Conservation (phyloP, 2,329 filamentous ascomycete species). For the Colletotrichum somersetense region DNA sequence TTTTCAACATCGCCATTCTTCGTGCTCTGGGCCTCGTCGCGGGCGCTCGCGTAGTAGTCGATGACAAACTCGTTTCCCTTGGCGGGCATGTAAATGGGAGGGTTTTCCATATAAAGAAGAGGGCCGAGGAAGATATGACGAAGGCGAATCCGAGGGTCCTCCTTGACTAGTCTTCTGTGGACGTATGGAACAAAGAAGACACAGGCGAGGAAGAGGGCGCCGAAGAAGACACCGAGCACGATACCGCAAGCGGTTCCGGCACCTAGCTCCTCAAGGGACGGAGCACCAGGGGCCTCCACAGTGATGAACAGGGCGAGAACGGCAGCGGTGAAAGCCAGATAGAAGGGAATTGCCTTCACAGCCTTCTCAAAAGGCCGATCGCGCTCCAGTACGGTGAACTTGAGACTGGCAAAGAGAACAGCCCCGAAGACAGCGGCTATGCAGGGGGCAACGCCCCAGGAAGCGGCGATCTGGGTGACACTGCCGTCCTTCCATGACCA, state of each 20-base stretch:
- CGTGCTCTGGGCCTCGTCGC: conserved; percentile 13
- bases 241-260: conserved; percentile 48
- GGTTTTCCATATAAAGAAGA: conserved; percentile 48
- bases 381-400: conserved; percentile 41
- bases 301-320: conserved; percentile 45
- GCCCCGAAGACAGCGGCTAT: conserved; percentile 43
- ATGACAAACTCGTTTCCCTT: conserved; percentile 46
- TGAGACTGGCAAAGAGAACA: conserved; percentile 41
- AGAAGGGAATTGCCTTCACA: conserved; percentile 44
- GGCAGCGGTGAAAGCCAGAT: conserved; percentile 45
- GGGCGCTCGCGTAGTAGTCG: conserved; percentile 46
- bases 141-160: conserved; percentile 50
- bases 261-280: conserved; percentile 50
- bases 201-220: conserved; percentile 48
- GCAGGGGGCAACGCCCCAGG: conserved; percentile 43
- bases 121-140: conserved; percentile 54
- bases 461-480: conserved; percentile 45
- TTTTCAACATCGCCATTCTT: conserved; percentile 24
- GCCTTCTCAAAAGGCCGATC: conserved; percentile 42
- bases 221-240: conserved; percentile 49
- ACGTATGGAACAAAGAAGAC: conserved; percentile 54
- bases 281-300: conserved; percentile 42
- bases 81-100: conserved; percentile 45
- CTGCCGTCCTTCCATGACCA: conserved; percentile 43
- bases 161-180: conserved; percentile 50